These are phyloP conservation scores for Entonaema liquescens DNA, from an alignment of 495 filamentous ascomycete species.

Conservation along the genomic window DNA sequence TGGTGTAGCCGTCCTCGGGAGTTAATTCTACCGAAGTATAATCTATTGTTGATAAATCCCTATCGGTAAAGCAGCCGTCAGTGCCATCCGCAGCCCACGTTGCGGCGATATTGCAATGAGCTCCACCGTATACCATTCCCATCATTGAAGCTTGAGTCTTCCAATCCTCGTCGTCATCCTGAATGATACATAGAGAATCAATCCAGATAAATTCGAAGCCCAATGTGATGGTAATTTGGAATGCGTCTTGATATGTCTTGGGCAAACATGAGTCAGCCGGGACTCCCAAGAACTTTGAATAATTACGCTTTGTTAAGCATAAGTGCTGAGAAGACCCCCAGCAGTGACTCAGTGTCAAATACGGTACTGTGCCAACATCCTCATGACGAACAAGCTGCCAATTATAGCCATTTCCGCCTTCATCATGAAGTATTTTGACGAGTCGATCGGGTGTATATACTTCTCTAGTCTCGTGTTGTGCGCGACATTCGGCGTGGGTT, in stretches of 20 bases:
- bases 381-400: background rate
- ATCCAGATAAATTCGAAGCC: constrained; percentile 38
- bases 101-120: background rate
- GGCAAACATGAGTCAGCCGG: background rate
- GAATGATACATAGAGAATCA: no score
- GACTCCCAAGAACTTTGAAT: background rate
- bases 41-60: background rate
- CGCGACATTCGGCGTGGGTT: background rate
- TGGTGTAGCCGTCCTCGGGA: background rate
- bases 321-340: background rate
- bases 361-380: background rate
- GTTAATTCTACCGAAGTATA: background rate
- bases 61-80: background rate
- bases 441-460: background rate
- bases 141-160: background rate
- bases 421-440: background rate
- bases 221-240: background rate
- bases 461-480: background rate
- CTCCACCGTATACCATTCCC: background rate
- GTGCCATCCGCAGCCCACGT: background rate
- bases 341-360: background rate
- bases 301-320: background rate
- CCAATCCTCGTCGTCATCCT: constrained; percentile 24
- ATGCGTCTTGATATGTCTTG: constrained; percentile 3
- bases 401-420: background rate